A percentile compares a stretch with the other conserved stretches of the same genome.
Evolutionary conservation across 139 green algal species (phyloP).

Genomic region (Zygnema cylindricum): DNA sequence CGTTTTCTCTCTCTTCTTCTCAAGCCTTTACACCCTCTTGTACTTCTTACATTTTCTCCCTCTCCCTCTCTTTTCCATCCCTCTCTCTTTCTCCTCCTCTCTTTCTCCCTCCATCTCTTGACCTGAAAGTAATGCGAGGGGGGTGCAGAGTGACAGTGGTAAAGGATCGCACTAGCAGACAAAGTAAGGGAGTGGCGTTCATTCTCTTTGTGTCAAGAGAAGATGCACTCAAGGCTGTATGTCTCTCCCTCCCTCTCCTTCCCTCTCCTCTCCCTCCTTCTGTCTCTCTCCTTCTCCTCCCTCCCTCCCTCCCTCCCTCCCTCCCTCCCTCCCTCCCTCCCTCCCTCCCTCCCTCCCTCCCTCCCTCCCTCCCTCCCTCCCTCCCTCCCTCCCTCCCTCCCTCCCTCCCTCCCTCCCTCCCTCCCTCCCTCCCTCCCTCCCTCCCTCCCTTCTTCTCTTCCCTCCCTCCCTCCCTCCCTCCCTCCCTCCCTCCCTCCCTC

Average conservation of each 20-base stretch:
- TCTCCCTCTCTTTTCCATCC: background rate
- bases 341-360: background rate
- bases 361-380: background rate
- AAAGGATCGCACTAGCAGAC: conserved; percentile 50
- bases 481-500: no score
- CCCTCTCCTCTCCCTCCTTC: no score
- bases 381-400: no score
- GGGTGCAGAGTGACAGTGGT: conserved; percentile 56
- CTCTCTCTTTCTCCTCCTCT: background rate
- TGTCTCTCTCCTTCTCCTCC: no score
- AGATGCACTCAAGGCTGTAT: conserved; percentile 59
- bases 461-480: no score
- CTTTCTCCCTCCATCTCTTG: background rate
- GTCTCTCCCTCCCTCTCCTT: background rate
- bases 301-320: no score
- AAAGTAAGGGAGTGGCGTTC: conserved; percentile 63
- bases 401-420: no score
- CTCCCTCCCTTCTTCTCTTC: no score
- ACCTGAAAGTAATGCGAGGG: no score
- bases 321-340: background rate
- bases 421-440: no score
- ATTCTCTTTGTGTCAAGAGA: conserved; percentile 49
- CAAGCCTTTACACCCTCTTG: background rate
- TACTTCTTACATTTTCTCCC: background rate
- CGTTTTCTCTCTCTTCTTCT: background rate